Conservation (phyloP, 768 basidiomycete genomes). For the Collybiopsis confluens region DNA sequence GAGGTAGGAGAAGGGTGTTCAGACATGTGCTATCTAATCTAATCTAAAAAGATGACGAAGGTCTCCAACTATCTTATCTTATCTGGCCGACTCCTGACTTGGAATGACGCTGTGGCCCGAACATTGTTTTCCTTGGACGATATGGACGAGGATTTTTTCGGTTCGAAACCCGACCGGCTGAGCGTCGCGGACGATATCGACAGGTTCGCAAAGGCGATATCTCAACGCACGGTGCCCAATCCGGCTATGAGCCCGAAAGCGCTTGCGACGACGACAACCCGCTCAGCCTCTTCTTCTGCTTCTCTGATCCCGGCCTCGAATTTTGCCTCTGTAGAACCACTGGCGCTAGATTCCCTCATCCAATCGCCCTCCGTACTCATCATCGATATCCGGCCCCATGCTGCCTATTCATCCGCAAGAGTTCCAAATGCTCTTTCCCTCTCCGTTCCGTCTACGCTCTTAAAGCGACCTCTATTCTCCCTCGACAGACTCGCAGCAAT, state of each 20-base stretch:
- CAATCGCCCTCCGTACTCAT: constrained; percentile 48
- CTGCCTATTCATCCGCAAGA: constrained; percentile 63
- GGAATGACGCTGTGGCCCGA: too few relatives aligned
- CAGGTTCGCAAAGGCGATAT: constrained; percentile 4
- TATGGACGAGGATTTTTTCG: constrained; percentile 7
- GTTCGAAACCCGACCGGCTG: background rate
- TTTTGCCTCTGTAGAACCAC: background rate
- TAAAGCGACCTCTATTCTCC: constrained; percentile 86
- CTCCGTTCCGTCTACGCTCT: constrained; percentile 89
- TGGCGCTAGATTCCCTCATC: constrained; percentile 10
- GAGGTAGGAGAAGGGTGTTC: constrained; percentile 42
- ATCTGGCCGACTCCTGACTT: too few relatives aligned
- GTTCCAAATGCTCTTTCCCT: constrained; percentile 73
- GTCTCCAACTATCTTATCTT: too few relatives aligned
- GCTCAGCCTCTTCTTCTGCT: background rate
- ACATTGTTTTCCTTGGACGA: background rate
- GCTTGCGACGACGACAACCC: background rate
- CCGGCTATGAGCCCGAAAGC: background rate
- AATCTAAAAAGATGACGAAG: too few relatives aligned
- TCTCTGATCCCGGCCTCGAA: background rate
- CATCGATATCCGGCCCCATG: constrained; percentile 86
- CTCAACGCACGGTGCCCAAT: background rate
- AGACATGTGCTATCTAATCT: too few relatives aligned
- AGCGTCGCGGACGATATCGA: background rate
- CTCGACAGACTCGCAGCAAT: constrained; percentile 73